Evolutionary conservation across 495 filamentous ascomycete species (phyloP).

Genomic region (Penicillium subrubescens): DNA sequence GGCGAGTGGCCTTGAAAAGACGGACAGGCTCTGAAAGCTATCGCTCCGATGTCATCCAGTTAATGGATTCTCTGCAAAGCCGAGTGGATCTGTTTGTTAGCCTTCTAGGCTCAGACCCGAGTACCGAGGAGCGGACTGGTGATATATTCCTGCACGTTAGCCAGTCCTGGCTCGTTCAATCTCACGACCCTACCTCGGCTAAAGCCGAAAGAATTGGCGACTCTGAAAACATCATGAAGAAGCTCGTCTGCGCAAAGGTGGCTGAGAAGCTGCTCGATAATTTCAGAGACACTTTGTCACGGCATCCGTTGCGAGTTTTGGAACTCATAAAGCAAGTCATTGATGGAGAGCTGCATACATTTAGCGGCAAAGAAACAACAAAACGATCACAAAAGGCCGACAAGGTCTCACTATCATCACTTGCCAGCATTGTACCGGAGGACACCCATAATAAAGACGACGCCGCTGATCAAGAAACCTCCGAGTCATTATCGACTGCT

Average conservation of each 20-base stretch:
- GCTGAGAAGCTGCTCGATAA: constrained; percentile 67
- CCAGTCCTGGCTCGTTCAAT: constrained; percentile 58
- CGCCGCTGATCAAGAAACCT: constrained; percentile 46
- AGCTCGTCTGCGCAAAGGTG: constrained; percentile 62
- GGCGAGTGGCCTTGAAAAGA: constrained; percentile 39
- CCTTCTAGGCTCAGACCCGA: constrained; percentile 53
- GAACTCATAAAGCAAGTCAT: constrained; percentile 63
- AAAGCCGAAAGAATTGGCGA: constrained; percentile 30
- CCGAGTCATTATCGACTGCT: constrained; percentile 55
- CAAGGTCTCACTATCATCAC: constrained; percentile 40
- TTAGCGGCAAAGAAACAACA: constrained; percentile 7
- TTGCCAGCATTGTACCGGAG: constrained; percentile 38
- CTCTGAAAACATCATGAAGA: constrained; percentile 42
- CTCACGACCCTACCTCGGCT: constrained; percentile 1
- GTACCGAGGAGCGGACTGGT: constrained; percentile 59
- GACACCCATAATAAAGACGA: constrained; percentile 17
- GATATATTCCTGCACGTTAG: constrained; percentile 66
- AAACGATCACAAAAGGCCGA: constrained; percentile 8
- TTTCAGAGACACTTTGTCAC: constrained; percentile 68
- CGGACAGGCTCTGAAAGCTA: constrained; percentile 17
- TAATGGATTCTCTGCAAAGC: constrained; percentile 41
- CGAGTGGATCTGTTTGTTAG: constrained; percentile 55
- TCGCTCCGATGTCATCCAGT: constrained; percentile 38
- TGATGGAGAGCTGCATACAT: constrained; percentile 36
- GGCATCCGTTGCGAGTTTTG: constrained; percentile 62